Percentiles rank a stretch among this genome's conserved stretches.
Evolutionary conservation across 2,329 filamentous ascomycete species (phyloP).

Genomic region (Ophiostoma australiae): DNA sequence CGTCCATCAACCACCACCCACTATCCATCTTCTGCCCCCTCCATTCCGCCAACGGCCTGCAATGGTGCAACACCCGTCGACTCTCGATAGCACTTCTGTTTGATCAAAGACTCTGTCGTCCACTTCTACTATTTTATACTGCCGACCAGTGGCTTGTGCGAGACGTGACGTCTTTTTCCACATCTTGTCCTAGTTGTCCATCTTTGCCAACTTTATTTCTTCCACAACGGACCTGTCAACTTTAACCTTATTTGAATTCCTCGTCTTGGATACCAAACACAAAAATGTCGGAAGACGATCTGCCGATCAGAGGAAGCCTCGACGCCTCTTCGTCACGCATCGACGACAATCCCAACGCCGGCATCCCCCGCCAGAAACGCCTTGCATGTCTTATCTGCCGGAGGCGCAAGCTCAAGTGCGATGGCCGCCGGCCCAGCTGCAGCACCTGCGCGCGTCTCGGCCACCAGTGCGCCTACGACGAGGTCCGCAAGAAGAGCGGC

Average conservation of each 20-base stretch:
- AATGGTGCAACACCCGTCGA: conserved; percentile 1
- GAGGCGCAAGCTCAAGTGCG: conserved; percentile 86
- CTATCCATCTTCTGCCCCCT: not conserved
- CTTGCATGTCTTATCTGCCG: conserved; percentile 93
- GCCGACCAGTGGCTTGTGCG: not conserved
- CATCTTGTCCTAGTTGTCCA: not conserved
- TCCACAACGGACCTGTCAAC: not conserved
- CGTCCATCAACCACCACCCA: not conserved
- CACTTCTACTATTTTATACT: not conserved
- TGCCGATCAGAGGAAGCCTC: conserved; percentile 25
- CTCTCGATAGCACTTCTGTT: not conserved
- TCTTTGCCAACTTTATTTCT: not conserved
- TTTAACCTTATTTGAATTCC: not conserved
- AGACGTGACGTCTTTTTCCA: not conserved
- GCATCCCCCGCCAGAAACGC: conserved; percentile 75
- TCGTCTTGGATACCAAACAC: not conserved
- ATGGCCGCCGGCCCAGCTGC: conserved; percentile 77
- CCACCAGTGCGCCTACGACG: conserved; percentile 85
- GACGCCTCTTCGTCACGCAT: conserved; percentile 17
- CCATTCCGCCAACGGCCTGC: not conserved
- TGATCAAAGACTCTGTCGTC: not conserved
- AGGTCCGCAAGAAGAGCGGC: conserved; percentile 88
- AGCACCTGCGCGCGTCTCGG: conserved; percentile 82
- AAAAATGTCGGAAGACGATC: conserved; percentile 30
- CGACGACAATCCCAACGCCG: conserved; percentile 42